Base-by-base conservation (phyloP, 2,329 filamentous ascomycete species). In the Trichoderma sp. region DNA sequence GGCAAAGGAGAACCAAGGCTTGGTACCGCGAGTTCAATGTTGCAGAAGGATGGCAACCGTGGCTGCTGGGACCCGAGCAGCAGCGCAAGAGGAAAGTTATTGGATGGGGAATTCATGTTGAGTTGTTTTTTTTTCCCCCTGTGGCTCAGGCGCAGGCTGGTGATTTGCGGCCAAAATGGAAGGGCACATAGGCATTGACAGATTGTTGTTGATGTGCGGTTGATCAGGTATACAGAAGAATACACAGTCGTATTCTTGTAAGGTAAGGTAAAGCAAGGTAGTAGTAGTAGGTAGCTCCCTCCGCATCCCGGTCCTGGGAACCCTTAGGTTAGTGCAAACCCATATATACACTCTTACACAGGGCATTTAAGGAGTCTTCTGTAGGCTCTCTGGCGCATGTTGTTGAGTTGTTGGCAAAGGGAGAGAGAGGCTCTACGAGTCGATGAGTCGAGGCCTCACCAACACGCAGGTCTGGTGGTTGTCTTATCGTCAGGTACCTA, bases 111-210 rank as follows among this genome's bases (percentile, higher is more conserved):
- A 47, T 48, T 48, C 45, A 45, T 54, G 34, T 54, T 52, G 9
- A 43, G 34, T 47, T 47, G 14, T 62, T 30, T 24, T 45, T 47
- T 41, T 56, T 43, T 24, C 7, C 9, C 30, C 30, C 43, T 43
- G 54, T 50, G 51, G 30, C 45, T 56, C 45, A 44, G 57, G 63
- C 50, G 57, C 63, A 61, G 63, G 48, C 63, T 56, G 63, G 63
- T 56, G 63, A 65, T 65, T 65, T 65, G 63, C 56, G 26, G 50
- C 56, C 54, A 52, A 51, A 10, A 34, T 34, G 44, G 55, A 48
- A 61, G 63, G 43, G 63, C 48, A 61, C 61, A 63, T 41, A 24
- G 50, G 57, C 57, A 56, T 65, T 28, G 28, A 28, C 26, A 48
- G 44, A 34, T 48, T 12, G 63, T 56, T 45, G 63, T 65, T 61